Evolutionary conservation across 257 asterid species (phyloP), one percentile per base, ranked within the genome.

Genomic region (Rubia yunnanensis): DNA sequence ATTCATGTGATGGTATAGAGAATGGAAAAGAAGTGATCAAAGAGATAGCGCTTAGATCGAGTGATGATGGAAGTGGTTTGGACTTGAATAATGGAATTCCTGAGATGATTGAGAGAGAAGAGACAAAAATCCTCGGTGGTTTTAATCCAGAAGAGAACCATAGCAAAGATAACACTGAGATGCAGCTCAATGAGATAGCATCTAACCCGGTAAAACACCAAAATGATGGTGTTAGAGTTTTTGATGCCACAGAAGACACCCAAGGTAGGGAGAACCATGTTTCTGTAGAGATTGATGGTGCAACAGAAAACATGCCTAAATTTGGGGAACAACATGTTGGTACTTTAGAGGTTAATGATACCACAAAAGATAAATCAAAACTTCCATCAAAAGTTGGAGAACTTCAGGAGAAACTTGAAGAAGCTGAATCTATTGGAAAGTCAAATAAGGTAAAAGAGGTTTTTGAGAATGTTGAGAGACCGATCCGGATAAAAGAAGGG

Each of bases 401-500:
- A 26, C 65, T n/a, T 50, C 63, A 72, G 72, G 83, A 67, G 65
- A 80, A 69, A 63, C 81, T 72, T 76, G 73, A 46, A 63, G 87
- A 71, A 76, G 81, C 69, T 31, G 79, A 71, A 78, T 62, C 73
- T 38, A 5, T 17, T 53, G 63, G 70, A 73, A 80, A 72, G 73
- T 69, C 72, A 60, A 61, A 75, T 41, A 70, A 65, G 46, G 74
- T 36, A 34, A 58, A 54, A 74, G 69, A 55, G 74, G 61, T 62
- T 73, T 64, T 73, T 58, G 76, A 74, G 66, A 71, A 49, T 75
- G 70, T 59, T 28, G 71, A 72, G 46, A 80, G 80, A 64, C 85
- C 84, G 69, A 73, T 84, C 20, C 81, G 80, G 72, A 74, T 90
- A 60, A 90, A 84, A 63, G 86, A 83, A 66, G 99, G 99, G 71